These are phyloP conservation scores for Dactylellina cionopaga DNA, from an alignment of 2,329 filamentous ascomycete genomes.

Conservation along the genomic window DNA sequence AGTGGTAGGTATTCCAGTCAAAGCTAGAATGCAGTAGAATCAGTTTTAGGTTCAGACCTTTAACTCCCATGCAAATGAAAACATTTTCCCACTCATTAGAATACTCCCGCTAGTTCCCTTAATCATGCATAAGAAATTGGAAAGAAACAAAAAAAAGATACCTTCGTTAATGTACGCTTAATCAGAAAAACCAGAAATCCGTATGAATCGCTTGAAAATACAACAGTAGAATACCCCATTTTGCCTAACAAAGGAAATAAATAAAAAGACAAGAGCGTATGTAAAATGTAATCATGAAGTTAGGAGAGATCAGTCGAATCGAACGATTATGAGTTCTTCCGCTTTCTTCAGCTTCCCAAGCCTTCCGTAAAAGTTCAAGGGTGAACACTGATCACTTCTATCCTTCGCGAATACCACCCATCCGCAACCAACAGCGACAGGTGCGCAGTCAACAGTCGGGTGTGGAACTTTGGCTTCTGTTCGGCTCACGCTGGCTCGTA, in stretches of 20 bases:
- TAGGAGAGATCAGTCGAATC: conserved; percentile 45
- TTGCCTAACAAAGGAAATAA: not conserved
- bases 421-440: conserved; percentile 39
- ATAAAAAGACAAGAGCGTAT: not conserved
- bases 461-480: conserved; percentile 22
- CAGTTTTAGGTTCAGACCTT: no score
- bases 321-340: conserved; percentile 43
- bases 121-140: not conserved
- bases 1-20: no score
- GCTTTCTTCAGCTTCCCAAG: conserved; percentile 33
- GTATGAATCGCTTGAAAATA: not conserved
- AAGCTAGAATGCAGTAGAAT: no score
- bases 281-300: not conserved
- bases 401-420: conserved; percentile 50
- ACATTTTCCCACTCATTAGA: not conserved
- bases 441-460: conserved; percentile 39
- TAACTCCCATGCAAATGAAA: no score
- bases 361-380: conserved; percentile 45
- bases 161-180: no score
- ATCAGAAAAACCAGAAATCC: not conserved
- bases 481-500: not conserved
- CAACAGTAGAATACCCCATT: not conserved
- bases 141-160: not conserved
- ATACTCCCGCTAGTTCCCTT: not conserved
- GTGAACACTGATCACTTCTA: conserved; percentile 31